Percentiles rank a stretch among this genome's conserved stretches.
Evolutionary conservation across 2,329 filamentous ascomycete genomes (phyloP).

Genomic region (Paecilomyces formosus): DNA sequence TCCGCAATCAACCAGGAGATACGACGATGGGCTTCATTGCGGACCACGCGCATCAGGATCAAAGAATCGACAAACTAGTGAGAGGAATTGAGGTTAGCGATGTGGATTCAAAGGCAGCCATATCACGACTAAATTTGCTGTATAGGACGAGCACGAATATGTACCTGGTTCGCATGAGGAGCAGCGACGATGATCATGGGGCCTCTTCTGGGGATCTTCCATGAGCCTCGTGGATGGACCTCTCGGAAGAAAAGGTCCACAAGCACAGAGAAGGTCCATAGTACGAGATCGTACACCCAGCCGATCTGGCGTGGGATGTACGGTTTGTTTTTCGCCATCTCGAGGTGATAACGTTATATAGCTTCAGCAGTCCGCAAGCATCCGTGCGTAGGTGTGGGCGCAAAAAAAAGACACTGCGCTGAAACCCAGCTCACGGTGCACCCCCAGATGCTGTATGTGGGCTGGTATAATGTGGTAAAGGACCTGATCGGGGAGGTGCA

Average conservation of each 20-base stretch:
- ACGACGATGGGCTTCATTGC: conserved; percentile 76
- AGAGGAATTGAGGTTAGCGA: conserved; percentile 5
- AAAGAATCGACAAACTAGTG: conserved; percentile 86
- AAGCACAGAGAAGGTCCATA: conserved; percentile 55
- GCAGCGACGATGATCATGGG: conserved; percentile 94
- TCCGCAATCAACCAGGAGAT: conserved; percentile 91
- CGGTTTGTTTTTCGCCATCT: conserved; percentile 28
- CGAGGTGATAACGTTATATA: not conserved
- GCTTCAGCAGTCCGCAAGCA: not conserved
- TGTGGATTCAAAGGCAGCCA: not conserved
- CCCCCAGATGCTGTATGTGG: not conserved
- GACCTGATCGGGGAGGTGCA: not conserved
- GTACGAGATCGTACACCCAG: conserved; percentile 44
- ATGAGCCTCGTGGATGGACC: conserved; percentile 87
- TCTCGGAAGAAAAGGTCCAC: conserved; percentile 98
- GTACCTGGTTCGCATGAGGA: conserved; percentile 89
- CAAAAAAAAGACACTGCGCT: not conserved
- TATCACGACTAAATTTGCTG: no score
- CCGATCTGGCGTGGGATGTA: conserved; percentile 39
- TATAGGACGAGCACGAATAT: conserved; percentile 10
- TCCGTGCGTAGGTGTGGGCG: not conserved
- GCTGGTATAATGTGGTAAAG: not conserved
- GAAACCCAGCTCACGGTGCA: not conserved
- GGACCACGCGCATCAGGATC: conserved; percentile 83
- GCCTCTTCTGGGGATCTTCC: conserved; percentile 83